Percentiles rank a stretch among this genome's conserved stretches.
Conservation (phyloP, 2,329 filamentous ascomycete genomes). For the Pseudocercospora crystallina region DNA sequence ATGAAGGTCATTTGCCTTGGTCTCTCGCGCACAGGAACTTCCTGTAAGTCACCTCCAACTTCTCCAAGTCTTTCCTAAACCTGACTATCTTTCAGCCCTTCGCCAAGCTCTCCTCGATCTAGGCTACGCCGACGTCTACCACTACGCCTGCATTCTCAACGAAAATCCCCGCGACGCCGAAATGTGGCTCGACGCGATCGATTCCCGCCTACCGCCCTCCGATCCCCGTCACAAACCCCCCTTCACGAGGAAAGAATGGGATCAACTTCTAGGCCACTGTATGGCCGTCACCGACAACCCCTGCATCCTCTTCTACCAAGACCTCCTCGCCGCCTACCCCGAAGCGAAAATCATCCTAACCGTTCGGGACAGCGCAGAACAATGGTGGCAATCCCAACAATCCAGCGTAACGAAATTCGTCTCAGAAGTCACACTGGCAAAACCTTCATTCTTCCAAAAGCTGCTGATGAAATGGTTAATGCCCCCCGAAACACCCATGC, state of each 20-base stretch:
- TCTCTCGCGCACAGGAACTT: conserved; percentile 65
- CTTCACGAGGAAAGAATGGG: conserved; percentile 27
- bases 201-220: conserved; percentile 21
- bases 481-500: too few species aligned
- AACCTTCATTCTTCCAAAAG: not conserved
- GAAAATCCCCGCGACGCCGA: conserved; percentile 22
- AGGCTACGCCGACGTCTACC: conserved; percentile 64
- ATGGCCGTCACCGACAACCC: conserved; percentile 38
- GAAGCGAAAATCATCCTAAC: conserved; percentile 40
- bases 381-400: conserved; percentile 7
- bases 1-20: conserved; percentile 69
- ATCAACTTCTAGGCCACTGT: conserved; percentile 35
- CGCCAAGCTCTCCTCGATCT: conserved; percentile 57
- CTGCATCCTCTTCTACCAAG: conserved; percentile 34
- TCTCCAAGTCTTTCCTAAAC: too few species aligned
- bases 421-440: not conserved
- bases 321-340: conserved; percentile 39
- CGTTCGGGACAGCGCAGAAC: conserved; percentile 25
- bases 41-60: conserved; percentile 46
- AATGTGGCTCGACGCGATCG: conserved; percentile 26
- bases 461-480: too few species aligned
- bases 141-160: conserved; percentile 55
- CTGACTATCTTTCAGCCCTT: conserved; percentile 8
- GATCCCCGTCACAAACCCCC: conserved; percentile 8
- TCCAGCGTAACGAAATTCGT: conserved; percentile 7